These are phyloP conservation scores for Anthoceros angustus DNA, from an alignment of 225 moss, liverwort and hornwort species.

Conservation along the genomic window DNA sequence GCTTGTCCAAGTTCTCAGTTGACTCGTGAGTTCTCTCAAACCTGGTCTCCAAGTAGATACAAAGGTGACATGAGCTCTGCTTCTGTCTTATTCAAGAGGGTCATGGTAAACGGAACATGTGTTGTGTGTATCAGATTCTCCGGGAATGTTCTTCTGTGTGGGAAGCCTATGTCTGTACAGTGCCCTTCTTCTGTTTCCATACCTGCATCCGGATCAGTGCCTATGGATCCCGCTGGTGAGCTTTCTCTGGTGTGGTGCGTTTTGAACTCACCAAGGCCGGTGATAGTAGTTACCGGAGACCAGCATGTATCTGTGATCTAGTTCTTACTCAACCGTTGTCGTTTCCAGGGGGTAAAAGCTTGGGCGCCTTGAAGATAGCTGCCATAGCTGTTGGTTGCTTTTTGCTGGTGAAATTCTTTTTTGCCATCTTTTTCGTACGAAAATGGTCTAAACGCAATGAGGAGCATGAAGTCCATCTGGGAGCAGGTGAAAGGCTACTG, in stretches of 20 bases:
- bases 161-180: no score
- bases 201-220: no score
- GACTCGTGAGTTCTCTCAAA: conserved; percentile 20
- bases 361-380: not conserved
- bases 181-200: no score
- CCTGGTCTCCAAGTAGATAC: conserved; percentile 21
- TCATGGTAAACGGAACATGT: no score
- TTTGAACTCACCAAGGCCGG: no score
- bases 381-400: conserved; percentile 4
- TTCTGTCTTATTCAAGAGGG: no score
- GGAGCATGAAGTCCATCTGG: not conserved
- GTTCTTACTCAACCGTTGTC: not conserved
- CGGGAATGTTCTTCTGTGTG: no score
- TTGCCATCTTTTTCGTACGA: not conserved
- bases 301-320: no score
- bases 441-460: not conserved
- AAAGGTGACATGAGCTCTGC: not conserved
- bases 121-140: no score
- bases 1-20: conserved; percentile 13
- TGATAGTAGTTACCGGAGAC: no score
- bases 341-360: not conserved
- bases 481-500: not conserved
- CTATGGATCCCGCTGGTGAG: no score
- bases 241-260: no score
- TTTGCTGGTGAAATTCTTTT: not conserved